Evolutionary conservation across 2,329 filamentous ascomycete genomes (phyloP).

Genomic region (Blumeriella jaapii): DNA sequence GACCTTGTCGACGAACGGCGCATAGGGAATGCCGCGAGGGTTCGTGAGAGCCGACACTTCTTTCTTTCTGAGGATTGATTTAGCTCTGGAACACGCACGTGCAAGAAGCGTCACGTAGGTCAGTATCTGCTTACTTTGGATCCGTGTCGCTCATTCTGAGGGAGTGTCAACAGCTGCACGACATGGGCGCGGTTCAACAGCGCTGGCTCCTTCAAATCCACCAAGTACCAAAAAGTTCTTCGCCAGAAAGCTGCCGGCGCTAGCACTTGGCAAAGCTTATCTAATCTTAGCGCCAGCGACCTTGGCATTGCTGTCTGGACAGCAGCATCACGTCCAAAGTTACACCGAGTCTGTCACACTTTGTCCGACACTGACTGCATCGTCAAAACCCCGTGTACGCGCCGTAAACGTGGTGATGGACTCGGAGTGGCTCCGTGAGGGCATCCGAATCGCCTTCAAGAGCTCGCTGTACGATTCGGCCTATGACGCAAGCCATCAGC

Average conservation of each 20-base stretch:
- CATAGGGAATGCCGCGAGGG: constrained; percentile 70
- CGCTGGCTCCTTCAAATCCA: too few species aligned
- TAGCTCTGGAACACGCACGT: constrained; percentile 1
- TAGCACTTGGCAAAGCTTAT: constrained; percentile 1
- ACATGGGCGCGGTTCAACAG: too few species aligned
- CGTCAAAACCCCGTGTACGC: constrained; percentile 1
- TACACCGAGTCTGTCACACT: neutral
- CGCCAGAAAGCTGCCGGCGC: too few species aligned
- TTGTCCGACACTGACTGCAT: constrained; percentile 1
- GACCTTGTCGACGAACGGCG: constrained; percentile 78
- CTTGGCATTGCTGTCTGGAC: neutral
- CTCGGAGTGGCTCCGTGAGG: constrained; percentile 18
- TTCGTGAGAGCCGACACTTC: constrained; percentile 53
- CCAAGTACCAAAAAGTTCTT: too few species aligned
- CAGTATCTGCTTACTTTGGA: constrained; percentile 16
- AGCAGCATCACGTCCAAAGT: neutral
- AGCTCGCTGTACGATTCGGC: constrained; percentile 7
- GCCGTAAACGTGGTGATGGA: too few species aligned
- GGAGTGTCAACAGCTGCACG: constrained; percentile 4
- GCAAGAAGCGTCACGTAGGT: too few species aligned
- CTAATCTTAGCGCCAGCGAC: constrained; percentile 2
- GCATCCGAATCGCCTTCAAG: constrained; percentile 15
- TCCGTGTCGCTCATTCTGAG: constrained; percentile 22
- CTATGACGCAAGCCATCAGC: constrained; percentile 5
- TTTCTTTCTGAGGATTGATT: constrained; percentile 15